A percentile compares a stretch with the other conserved stretches of the same genome.
Conservation (phyloP, 1,139 yeast genomes). For the Schwanniomyces etchellsii region DNA sequence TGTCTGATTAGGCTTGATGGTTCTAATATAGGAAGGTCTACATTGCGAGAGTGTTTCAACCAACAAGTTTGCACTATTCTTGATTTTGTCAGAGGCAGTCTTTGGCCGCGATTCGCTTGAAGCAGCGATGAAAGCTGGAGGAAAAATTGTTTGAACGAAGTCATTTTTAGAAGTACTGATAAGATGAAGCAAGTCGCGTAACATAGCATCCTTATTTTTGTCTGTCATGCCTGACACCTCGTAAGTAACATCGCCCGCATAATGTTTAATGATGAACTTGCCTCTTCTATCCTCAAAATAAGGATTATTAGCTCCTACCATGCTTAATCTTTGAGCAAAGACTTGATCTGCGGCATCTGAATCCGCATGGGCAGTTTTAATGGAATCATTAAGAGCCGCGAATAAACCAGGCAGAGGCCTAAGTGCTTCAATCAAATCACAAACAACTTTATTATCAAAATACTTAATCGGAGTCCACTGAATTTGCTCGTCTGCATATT, state of each 20-base stretch:
- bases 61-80: constrained; percentile 81
- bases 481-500: constrained; percentile 90
- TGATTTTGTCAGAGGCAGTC: constrained; percentile 96
- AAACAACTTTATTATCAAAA: constrained; percentile 93
- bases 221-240: constrained; percentile 92
- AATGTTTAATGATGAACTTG: constrained; percentile 88
- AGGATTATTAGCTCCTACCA: constrained; percentile 71
- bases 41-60: constrained; percentile 87
- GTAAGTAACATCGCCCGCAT: constrained; percentile 97
- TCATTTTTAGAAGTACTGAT: constrained; percentile 65
- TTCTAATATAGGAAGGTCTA: constrained; percentile 93
- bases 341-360: constrained; percentile 96
- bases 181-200: constrained; percentile 80
- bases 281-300: constrained; percentile 88
- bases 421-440: constrained; percentile 90
- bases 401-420: constrained; percentile 93
- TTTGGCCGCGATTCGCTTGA: constrained; percentile 82
- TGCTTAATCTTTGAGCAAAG: constrained; percentile 84
- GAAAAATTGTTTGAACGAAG: constrained; percentile 69
- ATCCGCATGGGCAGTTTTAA: constrained; percentile 98
- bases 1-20: constrained; percentile 95
- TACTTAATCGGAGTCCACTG: constrained; percentile 97
- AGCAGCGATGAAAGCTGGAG: constrained; percentile 51
- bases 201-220: constrained; percentile 91
- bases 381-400: constrained; percentile 94